Percentiles rank a stretch among this genome's conserved stretches.
Evolutionary conservation across 2,329 filamentous ascomycete genomes (phyloP).

Genomic region (Pseudocercospora ulei): DNA sequence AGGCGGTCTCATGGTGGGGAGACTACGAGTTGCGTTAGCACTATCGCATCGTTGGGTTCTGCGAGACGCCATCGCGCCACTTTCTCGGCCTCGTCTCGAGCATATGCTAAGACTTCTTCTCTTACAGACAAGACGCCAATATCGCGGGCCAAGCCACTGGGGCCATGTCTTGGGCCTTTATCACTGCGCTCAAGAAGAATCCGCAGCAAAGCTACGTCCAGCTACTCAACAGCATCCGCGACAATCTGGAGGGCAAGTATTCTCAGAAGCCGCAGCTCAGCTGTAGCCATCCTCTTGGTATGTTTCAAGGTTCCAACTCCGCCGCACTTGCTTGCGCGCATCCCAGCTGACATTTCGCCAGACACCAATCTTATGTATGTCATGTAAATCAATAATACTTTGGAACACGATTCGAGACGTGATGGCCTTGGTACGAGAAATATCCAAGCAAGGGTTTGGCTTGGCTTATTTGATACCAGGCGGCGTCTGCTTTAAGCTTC

Average conservation of each 20-base stretch:
- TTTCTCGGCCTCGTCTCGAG: background rate
- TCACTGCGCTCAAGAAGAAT: constrained; percentile 80
- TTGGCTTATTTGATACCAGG: constrained; percentile 1
- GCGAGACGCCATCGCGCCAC: constrained; percentile 1
- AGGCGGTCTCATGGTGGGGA: constrained; percentile 25
- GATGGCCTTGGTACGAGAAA: constrained; percentile 5
- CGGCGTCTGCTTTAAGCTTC: constrained; percentile 7
- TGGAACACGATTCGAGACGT: constrained; percentile 5
- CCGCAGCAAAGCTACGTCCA: constrained; percentile 94
- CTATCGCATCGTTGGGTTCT: constrained; percentile 12
- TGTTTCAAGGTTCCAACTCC: constrained; percentile 33
- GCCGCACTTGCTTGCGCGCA: background rate
- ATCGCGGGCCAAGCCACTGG: constrained; percentile 85
- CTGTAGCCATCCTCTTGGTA: constrained; percentile 91
- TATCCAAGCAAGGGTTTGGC: background rate
- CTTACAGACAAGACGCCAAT: constrained; percentile 70
- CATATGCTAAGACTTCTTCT: constrained; percentile 3
- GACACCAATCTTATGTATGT: constrained; percentile 41
- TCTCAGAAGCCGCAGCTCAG: constrained; percentile 91
- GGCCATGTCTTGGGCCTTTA: constrained; percentile 97
- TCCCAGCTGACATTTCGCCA: constrained; percentile 22
- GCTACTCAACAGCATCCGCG: constrained; percentile 87
- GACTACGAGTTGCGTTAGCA: constrained; percentile 31
- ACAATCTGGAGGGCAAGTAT: constrained; percentile 78
- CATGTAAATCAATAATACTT: constrained; percentile 31